phyloP scores from a whole-genome alignment of 495 filamentous ascomycete species.

The Tuber indicum region DNA sequence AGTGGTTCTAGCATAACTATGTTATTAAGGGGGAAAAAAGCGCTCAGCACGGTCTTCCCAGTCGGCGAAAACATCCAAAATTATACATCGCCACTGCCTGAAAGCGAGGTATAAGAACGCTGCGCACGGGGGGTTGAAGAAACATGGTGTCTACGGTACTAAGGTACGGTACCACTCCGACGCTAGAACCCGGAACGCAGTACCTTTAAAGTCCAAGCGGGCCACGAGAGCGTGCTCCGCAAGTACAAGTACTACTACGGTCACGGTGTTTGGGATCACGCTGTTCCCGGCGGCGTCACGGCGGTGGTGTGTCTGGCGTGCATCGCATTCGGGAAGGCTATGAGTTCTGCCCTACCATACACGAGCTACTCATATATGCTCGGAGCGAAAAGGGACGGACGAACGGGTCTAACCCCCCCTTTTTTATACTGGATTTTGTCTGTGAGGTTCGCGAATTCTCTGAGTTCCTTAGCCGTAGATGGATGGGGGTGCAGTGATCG shows the following conservation, averaged over 20 bases:
- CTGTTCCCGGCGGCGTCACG: constrained; percentile 8
- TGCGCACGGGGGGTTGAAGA: constrained; percentile 17
- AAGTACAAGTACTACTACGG: not conserved
- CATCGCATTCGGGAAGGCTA: not conserved
- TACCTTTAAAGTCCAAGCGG: not conserved
- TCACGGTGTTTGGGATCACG: not conserved
- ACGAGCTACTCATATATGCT: constrained; percentile 12
- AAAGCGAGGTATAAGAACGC: not conserved
- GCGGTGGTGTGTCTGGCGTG: not conserved
- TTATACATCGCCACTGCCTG: not conserved
- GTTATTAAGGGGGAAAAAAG: too few relatives aligned
- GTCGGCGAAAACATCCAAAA: too few relatives aligned
- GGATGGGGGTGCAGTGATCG: not conserved
- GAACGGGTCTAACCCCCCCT: not conserved
- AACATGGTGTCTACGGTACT: constrained; percentile 20
- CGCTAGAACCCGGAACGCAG: constrained; percentile 9
- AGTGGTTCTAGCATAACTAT: too few relatives aligned
- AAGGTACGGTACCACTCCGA: constrained; percentile 9
- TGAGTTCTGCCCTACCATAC: constrained; percentile 7
- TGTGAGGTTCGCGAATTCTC: not conserved
- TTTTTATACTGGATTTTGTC: not conserved
- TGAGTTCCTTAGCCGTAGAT: not conserved
- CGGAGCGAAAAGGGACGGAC: constrained; percentile 12
- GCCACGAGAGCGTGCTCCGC: not conserved
- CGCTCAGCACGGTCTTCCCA: not conserved